Conservation (phyloP, 768 basidiomycete genomes). For the Kondoa malvinella region DNA sequence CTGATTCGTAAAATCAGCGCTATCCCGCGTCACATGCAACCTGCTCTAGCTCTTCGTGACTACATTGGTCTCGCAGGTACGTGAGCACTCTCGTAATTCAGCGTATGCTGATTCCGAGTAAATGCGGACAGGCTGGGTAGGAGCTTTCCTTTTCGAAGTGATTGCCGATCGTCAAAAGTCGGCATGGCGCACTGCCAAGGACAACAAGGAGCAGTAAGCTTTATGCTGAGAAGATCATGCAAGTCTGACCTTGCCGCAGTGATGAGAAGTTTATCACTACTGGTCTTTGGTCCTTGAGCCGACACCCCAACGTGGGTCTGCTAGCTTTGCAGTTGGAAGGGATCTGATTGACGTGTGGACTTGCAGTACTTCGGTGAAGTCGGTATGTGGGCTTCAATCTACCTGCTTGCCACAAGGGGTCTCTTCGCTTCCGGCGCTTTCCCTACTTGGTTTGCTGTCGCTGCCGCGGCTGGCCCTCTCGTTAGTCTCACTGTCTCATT, state of each 20-base stretch:
- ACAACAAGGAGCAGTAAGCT: conserved; percentile 51
- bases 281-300: conserved; percentile 47
- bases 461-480: conserved; percentile 29
- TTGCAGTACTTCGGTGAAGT: conserved; percentile 57
- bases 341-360: background rate
- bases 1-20: conserved; percentile 33
- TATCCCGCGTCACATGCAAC: conserved; percentile 40
- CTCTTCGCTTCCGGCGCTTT: conserved; percentile 35
- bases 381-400: conserved; percentile 52
- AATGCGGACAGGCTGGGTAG: conserved; percentile 35
- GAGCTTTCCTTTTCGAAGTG: conserved; percentile 47
- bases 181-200: conserved; percentile 44
- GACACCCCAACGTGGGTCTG: conserved; percentile 74
- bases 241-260: no score
- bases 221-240: no score
- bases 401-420: conserved; percentile 41
- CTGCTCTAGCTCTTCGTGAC: conserved; percentile 42
- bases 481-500: background rate
- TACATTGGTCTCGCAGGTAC: conserved; percentile 37
- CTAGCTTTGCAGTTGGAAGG: conserved; percentile 30
- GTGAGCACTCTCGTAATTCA: background rate
- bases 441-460: conserved; percentile 21
- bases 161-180: conserved; percentile 51
- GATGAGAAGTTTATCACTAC: conserved; percentile 51
- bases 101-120: background rate